phyloP scores from a whole-genome alignment of 148 eudicot species.

The Cornus controversa region DNA sequence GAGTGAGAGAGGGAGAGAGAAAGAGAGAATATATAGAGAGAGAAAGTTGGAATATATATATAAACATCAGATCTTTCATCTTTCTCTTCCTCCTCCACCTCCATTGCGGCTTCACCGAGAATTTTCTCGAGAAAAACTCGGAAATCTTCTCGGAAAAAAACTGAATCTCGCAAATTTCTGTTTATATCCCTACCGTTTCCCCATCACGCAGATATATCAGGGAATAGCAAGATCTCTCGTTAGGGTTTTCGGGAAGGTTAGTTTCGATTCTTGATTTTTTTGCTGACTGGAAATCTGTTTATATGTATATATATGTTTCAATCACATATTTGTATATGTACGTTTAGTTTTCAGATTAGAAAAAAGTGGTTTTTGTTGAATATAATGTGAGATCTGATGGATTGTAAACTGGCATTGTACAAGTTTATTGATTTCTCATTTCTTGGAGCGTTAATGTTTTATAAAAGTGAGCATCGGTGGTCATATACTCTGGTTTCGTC shows the following conservation, averaged over 20 bases:
- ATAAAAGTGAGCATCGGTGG: not conserved
- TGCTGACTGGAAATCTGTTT: not conserved
- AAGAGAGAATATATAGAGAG: not conserved
- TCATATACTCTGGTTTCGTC: not conserved
- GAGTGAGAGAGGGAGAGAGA: slow-evolving; percentile 2
- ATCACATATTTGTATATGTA: not conserved
- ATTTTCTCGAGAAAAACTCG: not conserved
- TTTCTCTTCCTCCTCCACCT: not conserved
- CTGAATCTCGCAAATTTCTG: not conserved
- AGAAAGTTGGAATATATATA: not conserved
- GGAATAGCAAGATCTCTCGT: not conserved
- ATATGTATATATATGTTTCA: not conserved
- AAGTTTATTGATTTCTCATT: not conserved
- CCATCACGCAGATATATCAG: not conserved
- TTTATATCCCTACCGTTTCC: not conserved
- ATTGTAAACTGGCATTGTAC: not conserved
- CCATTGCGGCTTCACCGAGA: not conserved
- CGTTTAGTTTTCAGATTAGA: not conserved
- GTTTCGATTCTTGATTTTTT: not conserved
- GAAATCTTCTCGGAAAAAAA: not conserved
- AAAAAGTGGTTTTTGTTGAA: not conserved
- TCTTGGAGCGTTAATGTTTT: not conserved
- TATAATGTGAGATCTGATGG: not conserved
- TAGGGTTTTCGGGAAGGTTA: not conserved
- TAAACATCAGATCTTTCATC: not conserved